These are phyloP conservation scores for Pinus albicaulis DNA, from an alignment of 75 land plant species.

Conservation along the genomic window DNA sequence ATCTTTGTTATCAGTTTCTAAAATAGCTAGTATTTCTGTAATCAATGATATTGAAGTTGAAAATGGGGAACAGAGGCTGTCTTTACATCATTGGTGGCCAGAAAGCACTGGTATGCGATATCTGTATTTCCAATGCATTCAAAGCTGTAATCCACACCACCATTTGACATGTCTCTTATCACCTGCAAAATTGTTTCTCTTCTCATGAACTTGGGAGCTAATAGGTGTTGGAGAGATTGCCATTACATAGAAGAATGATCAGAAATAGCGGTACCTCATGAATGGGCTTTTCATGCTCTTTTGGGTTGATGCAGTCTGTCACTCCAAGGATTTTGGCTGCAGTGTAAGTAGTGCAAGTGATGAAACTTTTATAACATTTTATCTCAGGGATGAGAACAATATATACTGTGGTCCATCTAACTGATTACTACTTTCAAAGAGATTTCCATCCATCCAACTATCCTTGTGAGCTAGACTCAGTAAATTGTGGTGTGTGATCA, in stretches of 20 bases:
- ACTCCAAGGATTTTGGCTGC: slow-evolving; percentile 51
- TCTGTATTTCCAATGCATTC: slow-evolving; percentile 69
- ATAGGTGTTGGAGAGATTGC: neutral
- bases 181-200: slow-evolving; percentile 24
- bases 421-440: too few species aligned
- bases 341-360: too few species aligned
- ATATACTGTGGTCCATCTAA: too few species aligned
- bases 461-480: too few species aligned
- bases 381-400: too few species aligned
- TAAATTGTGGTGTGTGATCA: too few species aligned
- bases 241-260: neutral
- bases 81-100: slow-evolving; percentile 56
- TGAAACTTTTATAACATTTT: too few species aligned
- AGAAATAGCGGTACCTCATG: slow-evolving; percentile 38
- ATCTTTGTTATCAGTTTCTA: too few species aligned
- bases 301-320: slow-evolving; percentile 61
- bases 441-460: too few species aligned
- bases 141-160: slow-evolving; percentile 85
- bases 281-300: slow-evolving; percentile 36
- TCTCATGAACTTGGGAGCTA: neutral
- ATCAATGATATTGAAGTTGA: too few species aligned
- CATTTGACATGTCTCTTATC: slow-evolving; percentile 60
- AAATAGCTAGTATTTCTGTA: too few species aligned
- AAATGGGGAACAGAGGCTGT: too few species aligned
- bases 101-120: slow-evolving; percentile 56